Evolutionary conservation across 2,329 filamentous ascomycete species (phyloP), one percentile per base, ranked within the genome.

Genomic region (Paraconiothyrium sp.): DNA sequence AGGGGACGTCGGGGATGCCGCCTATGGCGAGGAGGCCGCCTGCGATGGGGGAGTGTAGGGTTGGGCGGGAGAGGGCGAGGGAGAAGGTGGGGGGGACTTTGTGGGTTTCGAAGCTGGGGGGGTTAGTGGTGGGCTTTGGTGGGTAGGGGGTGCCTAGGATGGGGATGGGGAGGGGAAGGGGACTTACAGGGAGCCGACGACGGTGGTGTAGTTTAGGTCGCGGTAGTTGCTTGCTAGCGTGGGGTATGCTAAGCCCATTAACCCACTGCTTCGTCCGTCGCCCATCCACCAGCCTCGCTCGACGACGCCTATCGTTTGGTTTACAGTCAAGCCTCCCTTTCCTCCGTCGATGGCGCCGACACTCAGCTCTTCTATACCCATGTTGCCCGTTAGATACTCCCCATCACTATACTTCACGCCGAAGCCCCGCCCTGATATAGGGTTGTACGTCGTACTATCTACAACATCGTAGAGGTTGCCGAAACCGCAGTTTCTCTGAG

Each of bases 11-110:
- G 0, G 72, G 72, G 47, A 75, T 68, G 37, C 74, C 72, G 49
- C 74, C 73, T 39, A 76, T 67, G n/a, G 74, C 74, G 5, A 76
- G 65, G n/a, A 71, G 50, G 52, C 74, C 73, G 49, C 73, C 72
- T 13, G 54, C 52, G 4, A 32, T 46, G 8, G 68, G 66, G 13
- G 48, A 49, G 1, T 11, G 11, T 6, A 32, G n/a, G 0, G 65
- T 65, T n/a, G 69, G 67, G 22, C 72, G 64, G 44, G 43, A 60
- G 39, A 75, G 66, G 1, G 73, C 72, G 49, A 75, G 65, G 49
- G 61, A 66, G 63, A 74, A 75, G 52, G 75, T 49, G 5, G 64
- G 61, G 0, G 67, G 65, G 16, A 70, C 52, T 22, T 39, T n/a
- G 32, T 37, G 14, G 9, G 56, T 41, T 46, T 67, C 32, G 54